A percentile compares a stretch with the other conserved stretches of the same genome.
Evolutionary conservation across 139 green algal species (phyloP).

Genomic region (Desmodesmus armatus): DNA sequence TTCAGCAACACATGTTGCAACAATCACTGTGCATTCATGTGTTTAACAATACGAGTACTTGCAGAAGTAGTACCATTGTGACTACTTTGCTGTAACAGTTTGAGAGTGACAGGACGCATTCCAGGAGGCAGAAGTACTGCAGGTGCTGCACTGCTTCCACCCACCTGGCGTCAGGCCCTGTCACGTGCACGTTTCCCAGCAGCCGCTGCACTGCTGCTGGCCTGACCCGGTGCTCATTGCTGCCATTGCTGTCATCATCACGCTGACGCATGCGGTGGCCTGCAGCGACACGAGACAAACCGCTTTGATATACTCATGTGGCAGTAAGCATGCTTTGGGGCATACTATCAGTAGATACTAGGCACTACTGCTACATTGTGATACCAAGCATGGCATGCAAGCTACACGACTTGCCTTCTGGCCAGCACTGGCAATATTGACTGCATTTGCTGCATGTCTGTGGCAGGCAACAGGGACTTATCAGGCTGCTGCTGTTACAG

Average conservation of each 20-base stretch:
- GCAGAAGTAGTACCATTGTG: too few species aligned
- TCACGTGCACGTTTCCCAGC: conserved; percentile 13
- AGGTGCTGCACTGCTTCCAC: too few species aligned
- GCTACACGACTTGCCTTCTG: not conserved
- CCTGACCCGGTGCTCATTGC: not conserved
- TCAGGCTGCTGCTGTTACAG: not conserved
- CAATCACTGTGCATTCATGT: too few species aligned
- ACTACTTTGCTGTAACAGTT: too few species aligned
- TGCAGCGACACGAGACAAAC: not conserved
- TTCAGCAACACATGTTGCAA: too few species aligned
- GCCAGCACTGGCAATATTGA: not conserved
- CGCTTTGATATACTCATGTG: not conserved
- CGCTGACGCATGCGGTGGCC: conserved; percentile 49
- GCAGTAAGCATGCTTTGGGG: not conserved
- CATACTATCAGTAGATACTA: too few species aligned
- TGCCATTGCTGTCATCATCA: conserved; percentile 27
- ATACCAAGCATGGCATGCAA: not conserved
- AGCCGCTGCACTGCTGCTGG: conserved; percentile 32
- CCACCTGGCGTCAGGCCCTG: too few species aligned
- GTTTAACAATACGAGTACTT: too few species aligned
- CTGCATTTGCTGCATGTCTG: not conserved
- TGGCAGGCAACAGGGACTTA: too few species aligned
- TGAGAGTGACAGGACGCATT: too few species aligned
- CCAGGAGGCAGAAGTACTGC: too few species aligned
- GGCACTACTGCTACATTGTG: too few species aligned